phyloP scores from a whole-genome alignment of 2,329 filamentous ascomycete species.

The Cordyceps javanica region DNA sequence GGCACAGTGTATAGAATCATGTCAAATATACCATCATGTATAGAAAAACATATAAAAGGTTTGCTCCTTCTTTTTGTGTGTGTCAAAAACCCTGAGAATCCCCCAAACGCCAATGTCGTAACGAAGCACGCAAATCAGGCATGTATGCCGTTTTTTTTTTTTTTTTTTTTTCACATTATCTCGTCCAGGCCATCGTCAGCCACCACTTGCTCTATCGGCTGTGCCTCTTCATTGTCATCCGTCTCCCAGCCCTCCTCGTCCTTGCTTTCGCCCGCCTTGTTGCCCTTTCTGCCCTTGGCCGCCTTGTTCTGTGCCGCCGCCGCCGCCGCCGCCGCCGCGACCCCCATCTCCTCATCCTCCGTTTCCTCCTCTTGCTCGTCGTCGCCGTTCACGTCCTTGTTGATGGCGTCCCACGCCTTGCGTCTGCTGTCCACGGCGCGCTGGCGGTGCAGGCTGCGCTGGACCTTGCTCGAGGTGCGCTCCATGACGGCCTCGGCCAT shows the following conservation, averaged over 20 bases:
- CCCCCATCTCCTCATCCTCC: constrained; percentile 17
- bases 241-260: constrained; percentile 22
- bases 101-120: constrained; percentile 4
- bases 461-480: constrained; percentile 49
- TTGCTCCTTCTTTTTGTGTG: not conserved
- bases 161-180: constrained; percentile 23
- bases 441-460: constrained; percentile 46
- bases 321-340: too few relatives aligned
- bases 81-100: not conserved
- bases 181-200: constrained; percentile 29
- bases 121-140: not conserved
- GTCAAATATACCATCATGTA: not conserved
- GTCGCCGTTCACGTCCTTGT: constrained; percentile 31
- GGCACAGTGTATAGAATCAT: not conserved
- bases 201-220: constrained; percentile 13
- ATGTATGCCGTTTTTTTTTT: not conserved
- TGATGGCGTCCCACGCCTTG: constrained; percentile 55
- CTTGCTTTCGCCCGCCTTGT: constrained; percentile 16
- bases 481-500: constrained; percentile 55
- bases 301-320: too few relatives aligned
- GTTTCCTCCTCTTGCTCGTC: constrained; percentile 18
- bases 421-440: constrained; percentile 41
- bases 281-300: constrained; percentile 16
- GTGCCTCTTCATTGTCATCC: constrained; percentile 24
- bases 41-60: not conserved